Evolutionary conservation across 2,329 filamentous ascomycete species (phyloP), one percentile per base, ranked within the genome.

Genomic region (Setomelanomma holmii): DNA sequence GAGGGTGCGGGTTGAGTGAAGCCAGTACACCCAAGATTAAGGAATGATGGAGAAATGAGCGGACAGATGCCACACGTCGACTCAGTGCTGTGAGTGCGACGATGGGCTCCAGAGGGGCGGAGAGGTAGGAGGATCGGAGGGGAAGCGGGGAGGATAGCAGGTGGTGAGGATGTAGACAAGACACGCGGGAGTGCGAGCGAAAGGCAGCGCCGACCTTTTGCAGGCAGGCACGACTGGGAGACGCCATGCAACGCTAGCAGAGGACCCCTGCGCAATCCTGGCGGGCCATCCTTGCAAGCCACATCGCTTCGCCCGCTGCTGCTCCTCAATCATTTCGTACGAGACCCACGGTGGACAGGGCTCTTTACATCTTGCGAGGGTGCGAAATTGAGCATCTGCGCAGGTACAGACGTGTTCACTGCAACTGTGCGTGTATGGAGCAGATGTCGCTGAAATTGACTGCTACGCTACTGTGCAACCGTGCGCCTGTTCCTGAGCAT

Each of bases 21-120:
- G 66, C 69, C 69, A 71, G 69, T 69, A 71, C 70, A 72, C 66
- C 66, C 68, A 61, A 59, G 61, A 70, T 68, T 68, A 73, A 72
- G 69, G 69, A 73, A 70, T 68, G 69, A 71, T 66, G 52, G 54
- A 57, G 51, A 68, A 74, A 74, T 57, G 71, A 74, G 63, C 65
- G 71, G 69, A 73, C 71, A 70, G 70, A 66, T 65, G 64, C 68
- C 68, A 58, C 63, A 66, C 58, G 69, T 60, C 69, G 60, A 55
- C 53, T 60, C 56, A 51, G 51, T 47, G 48, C 57, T 42, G 57
- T 64, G 66, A 69, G 64, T 61, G 61, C 69, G 69, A 72, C 64
- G 61, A 66, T 66, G 66, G 68, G 64, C 60, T 71, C 64, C 68
- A 67, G 58, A 54, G 57, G 55, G 49, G 41, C 24, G 24, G 12